Percentiles rank a stretch among this genome's conserved stretches.
These are phyloP conservation scores for Castanopsis chinensis DNA, from an alignment of 306 rosid genomes.

Conservation along the genomic window DNA sequence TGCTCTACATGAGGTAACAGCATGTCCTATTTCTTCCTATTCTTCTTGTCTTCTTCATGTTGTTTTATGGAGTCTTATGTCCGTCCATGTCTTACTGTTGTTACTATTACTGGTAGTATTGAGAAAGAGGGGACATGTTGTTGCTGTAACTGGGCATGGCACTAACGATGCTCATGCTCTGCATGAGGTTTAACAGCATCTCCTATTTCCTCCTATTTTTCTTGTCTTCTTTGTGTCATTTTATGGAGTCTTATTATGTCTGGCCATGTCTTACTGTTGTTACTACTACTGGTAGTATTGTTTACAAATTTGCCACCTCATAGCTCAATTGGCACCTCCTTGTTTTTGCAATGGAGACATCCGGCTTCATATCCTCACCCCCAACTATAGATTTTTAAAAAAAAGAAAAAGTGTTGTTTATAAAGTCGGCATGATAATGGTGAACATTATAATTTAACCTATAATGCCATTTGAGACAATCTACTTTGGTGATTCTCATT, in stretches of 20 bases:
- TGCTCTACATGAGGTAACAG: slow-evolving; percentile 78
- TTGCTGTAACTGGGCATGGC: slow-evolving; percentile 95
- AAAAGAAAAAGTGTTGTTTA: background rate
- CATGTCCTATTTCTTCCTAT: background rate
- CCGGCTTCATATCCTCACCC: no score
- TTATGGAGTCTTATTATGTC: background rate
- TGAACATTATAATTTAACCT: background rate
- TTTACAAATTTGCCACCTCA: background rate
- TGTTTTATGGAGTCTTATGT: background rate
- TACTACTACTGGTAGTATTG: background rate
- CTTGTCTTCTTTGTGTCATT: slow-evolving; percentile 1
- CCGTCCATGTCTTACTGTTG: background rate
- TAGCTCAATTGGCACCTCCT: no score
- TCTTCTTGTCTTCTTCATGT: background rate
- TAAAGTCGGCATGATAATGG: background rate
- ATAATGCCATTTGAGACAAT: background rate
- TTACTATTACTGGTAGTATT: slow-evolving; percentile 38
- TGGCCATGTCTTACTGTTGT: background rate
- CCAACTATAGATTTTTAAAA: no score
- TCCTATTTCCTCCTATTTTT: background rate
- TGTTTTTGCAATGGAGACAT: no score
- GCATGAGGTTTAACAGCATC: slow-evolving; percentile 58
- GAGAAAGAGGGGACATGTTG: slow-evolving; percentile 72
- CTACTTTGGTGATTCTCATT: background rate
- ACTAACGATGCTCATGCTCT: slow-evolving; percentile 95